Evolutionary conservation across 805 yeast species (phyloP).

Genomic region (Ogataea zsoltii): DNA sequence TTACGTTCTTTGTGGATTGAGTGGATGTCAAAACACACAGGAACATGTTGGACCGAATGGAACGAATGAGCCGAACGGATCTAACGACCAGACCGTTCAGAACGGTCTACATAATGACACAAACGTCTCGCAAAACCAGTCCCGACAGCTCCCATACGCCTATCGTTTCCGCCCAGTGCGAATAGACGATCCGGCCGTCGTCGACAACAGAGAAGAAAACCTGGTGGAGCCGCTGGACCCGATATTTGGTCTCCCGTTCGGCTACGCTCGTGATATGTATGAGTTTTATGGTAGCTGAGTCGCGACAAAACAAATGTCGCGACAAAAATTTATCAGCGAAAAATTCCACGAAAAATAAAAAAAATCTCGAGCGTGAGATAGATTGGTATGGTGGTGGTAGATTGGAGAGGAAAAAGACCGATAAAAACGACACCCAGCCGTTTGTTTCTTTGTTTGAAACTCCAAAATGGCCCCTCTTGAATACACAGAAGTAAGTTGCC

Average conservation of each 20-base stretch:
- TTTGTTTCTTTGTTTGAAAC: too few relatives aligned
- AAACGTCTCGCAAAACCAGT: too few relatives aligned
- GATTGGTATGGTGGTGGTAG: too few relatives aligned
- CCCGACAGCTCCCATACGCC: constrained; percentile 2
- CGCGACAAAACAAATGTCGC: not conserved
- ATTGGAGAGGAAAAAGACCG: too few relatives aligned
- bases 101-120: too few relatives aligned
- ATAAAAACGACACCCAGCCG: too few relatives aligned
- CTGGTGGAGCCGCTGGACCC: constrained; percentile 48
- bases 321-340: not conserved
- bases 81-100: too few relatives aligned
- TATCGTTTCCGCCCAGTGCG: constrained; percentile 16
- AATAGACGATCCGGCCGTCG: constrained; percentile 18
- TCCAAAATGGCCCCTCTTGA: constrained; percentile 24
- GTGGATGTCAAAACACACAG: constrained; percentile 51
- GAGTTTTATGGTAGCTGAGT: constrained; percentile 6
- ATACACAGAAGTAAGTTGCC: constrained; percentile 30
- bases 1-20: constrained; percentile 76
- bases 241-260: constrained; percentile 54
- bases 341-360: not conserved
- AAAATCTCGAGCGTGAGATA: too few relatives aligned
- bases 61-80: constrained; percentile 24
- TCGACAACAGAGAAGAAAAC: constrained; percentile 22
- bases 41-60: not conserved
- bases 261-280: constrained; percentile 29